Evolutionary conservation across 2,329 filamentous ascomycete species (phyloP), one percentile per base, ranked within the genome.

Genomic region (Geoglossum cookeanum): DNA sequence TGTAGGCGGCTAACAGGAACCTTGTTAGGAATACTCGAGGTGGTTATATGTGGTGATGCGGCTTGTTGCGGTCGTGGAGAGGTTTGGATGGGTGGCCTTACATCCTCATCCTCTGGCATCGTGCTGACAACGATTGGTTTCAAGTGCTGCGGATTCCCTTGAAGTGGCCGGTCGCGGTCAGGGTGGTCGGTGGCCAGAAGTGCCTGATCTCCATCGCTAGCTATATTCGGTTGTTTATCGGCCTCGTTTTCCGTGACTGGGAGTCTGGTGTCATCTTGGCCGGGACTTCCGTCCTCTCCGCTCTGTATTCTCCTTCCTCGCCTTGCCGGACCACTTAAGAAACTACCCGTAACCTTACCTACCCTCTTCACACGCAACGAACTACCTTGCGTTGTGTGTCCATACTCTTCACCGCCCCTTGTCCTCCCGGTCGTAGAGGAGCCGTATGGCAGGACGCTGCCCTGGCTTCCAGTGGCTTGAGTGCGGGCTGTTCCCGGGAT

Each of bases 331-430:
- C 85, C 87, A 62, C 85, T 88, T 27, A 92, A 72, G 62, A 91
- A 90, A 59, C 80, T 84, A 0, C 87, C 87, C 1, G 84, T 79
- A 6, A 84, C 75, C 68, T 87, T 86, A 15, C 83, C 84, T 13
- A 87, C 79, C 60, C 86, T 76, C 70, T 90, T 91, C 59, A 90
- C 74, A 4, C 87, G 79, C 75, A 89, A 79, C 0, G 87, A 88
- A 63, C 83, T 83, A 3, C 49, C 49, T 35, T 35, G 49, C 17
- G 13, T 13, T 59, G 87, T 85, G 1, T 80, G 71, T 13, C 79
- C 82, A 37, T 72, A 70, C 37, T 85, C 81, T 29, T 89, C 84
- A 2, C 80, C 80, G 55, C 75, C 74, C 39, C 76, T 73, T 15
- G 69, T 73, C 55, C 74, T 72, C 39, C 72, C 72, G 48, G 73